Evolutionary conservation across 1,284 basidiomycete genomes (phyloP), one percentile per base, ranked within the genome.

Genomic region (Athelia psychrophila): DNA sequence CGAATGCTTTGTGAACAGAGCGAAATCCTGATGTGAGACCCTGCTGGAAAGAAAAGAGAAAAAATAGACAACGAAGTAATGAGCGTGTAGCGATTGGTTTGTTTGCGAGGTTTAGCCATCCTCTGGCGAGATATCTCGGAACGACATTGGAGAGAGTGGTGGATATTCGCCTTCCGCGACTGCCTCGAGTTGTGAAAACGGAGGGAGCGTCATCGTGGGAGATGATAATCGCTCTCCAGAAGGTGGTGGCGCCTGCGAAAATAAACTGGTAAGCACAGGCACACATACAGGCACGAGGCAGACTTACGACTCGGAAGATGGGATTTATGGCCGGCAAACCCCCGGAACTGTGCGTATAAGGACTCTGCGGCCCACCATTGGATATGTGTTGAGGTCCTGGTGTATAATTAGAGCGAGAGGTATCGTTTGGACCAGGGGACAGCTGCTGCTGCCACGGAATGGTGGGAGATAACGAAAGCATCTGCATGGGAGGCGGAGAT

Each of bases 231-330:
- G 71, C 58, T 73, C 67, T 54, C 68, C 72, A 58, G 72, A 68
- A 20, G 80, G 78, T 58, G 81, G 62, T 64, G 81, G 79, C 54
- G 79, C 77, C 82, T 84, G 65, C 57, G 64, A 56, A 55, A 54
- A 60, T 58, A 12, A 57, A 64, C 60, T 30, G 60, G 59, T 53
- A 64, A 56, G n/a, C 25, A 40, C 38, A 55, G 64, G 49, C 53
- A 54, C 36, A 48, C 46, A 48, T 50, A 40, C 52, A 61, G 47
- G 59, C 49, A 60, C 58, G 33, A 63, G 56, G 58, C 57, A 60
- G 60, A 77, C 91, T 79, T 70, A 93, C 91, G 70, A 94, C 91
- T 80, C 90, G 86, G 78, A 94, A 95, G 70, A 93, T 93, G 35
- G 91, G 91, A 69, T 95, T 93, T 64, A 93, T 91, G 35, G 77